Percentiles rank a stretch among this genome's conserved stretches.
Evolutionary conservation across 495 filamentous ascomycete genomes (phyloP).

Genomic region (Neurospora pannonica): DNA sequence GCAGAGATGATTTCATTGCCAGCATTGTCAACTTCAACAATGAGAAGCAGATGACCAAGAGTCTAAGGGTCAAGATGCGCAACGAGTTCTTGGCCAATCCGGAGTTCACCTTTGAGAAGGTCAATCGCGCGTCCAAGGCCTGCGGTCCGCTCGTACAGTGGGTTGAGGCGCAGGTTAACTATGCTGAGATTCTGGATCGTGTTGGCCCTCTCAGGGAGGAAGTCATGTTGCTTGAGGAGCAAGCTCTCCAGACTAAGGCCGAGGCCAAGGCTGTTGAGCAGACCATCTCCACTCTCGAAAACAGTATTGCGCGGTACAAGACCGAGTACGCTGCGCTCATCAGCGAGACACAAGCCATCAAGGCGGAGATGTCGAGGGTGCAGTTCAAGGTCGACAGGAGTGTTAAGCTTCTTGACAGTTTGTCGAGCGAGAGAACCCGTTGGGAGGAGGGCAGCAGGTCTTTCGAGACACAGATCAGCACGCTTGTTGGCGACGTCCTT

Average conservation of each 20-base stretch:
- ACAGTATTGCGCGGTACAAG: slow-evolving; percentile 94
- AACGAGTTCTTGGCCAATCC: slow-evolving; percentile 83
- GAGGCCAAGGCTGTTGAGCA: slow-evolving; percentile 87
- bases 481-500: slow-evolving; percentile 89
- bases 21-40: slow-evolving; percentile 98
- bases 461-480: slow-evolving; percentile 95
- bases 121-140: slow-evolving; percentile 90
- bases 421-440: slow-evolving; percentile 82
- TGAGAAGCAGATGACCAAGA: slow-evolving; percentile 84
- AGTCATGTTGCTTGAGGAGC: slow-evolving; percentile 75
- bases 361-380: slow-evolving; percentile 88
- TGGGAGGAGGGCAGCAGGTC: slow-evolving; percentile 98
- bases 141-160: slow-evolving; percentile 96
- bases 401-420: slow-evolving; percentile 82
- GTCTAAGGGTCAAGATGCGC: slow-evolving; percentile 76
- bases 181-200: slow-evolving; percentile 90
- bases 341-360: slow-evolving; percentile 95
- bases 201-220: slow-evolving; percentile 91
- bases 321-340: slow-evolving; percentile 92
- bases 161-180: slow-evolving; percentile 95
- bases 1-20: slow-evolving; percentile 92
- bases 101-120: slow-evolving; percentile 91
- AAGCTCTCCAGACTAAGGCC: slow-evolving; percentile 85
- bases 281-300: slow-evolving; percentile 71
- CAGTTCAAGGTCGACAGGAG: slow-evolving; percentile 97